These are phyloP conservation scores for Spiraea crenata DNA, from an alignment of 331 rosid genomes.

Conservation along the genomic window DNA sequence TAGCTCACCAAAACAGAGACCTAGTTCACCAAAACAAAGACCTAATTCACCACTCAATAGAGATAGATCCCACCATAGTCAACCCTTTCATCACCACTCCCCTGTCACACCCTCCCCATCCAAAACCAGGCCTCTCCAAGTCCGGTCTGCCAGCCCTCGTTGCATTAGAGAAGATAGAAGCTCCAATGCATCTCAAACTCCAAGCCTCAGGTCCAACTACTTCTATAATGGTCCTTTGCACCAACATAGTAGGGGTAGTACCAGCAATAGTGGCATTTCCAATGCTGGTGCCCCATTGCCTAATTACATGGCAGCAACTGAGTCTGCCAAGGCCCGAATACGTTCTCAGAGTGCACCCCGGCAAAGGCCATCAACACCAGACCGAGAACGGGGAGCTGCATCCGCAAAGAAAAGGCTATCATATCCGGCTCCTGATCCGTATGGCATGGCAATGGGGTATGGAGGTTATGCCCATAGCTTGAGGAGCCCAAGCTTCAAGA, in stretches of 20 bases:
- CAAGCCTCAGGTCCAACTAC: conserved; percentile 80
- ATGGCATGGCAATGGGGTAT: conserved; percentile 43
- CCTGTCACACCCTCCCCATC: conserved; percentile 83
- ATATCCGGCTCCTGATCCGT: conserved; percentile 73
- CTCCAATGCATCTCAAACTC: conserved; percentile 71
- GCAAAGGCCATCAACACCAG: conserved; percentile 87
- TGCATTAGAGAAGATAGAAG: conserved; percentile 63
- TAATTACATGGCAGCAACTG: conserved; percentile 96
- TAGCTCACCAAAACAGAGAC: conserved; percentile 60
- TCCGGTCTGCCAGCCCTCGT: conserved; percentile 80
- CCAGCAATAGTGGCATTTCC: conserved; percentile 28
- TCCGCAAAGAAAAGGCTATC: conserved; percentile 86
- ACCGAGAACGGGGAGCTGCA: conserved; percentile 73
- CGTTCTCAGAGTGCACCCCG: conserved; percentile 94
- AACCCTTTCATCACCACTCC: conserved; percentile 51
- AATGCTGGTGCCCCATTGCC: conserved; percentile 49
- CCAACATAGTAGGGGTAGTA: conserved; percentile 48
- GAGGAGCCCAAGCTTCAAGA: conserved; percentile 93
- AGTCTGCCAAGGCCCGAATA: conserved; percentile 87
- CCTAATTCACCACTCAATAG: conserved; percentile 68
- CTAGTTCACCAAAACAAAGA: conserved; percentile 50
- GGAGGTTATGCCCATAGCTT: conserved; percentile 67
- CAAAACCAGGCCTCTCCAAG: conserved; percentile 62
- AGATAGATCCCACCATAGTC: conserved; percentile 54
- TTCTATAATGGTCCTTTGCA: conserved; percentile 52